Conservation (phyloP, 768 basidiomycete species). For the Leccinellum albellum region DNA sequence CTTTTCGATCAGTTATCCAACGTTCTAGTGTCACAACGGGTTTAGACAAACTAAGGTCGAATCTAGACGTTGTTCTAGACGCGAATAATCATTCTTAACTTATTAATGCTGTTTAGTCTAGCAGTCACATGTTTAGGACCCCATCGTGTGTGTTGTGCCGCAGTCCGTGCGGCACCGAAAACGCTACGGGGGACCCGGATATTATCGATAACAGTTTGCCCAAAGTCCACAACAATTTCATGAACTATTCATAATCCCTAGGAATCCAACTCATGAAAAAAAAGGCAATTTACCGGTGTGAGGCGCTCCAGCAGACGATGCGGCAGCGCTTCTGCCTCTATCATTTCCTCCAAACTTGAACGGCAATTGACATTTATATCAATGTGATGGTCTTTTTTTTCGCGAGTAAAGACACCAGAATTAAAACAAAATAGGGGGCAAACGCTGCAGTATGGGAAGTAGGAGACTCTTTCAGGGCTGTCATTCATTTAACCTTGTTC, state of each 20-base stretch:
- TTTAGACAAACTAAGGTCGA: no score
- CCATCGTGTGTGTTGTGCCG: no score
- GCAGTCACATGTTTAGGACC: no score
- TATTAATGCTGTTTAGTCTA: no score
- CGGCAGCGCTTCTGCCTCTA: not conserved
- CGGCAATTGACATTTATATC: not conserved
- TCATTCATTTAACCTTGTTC: not conserved
- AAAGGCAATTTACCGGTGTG: not conserved
- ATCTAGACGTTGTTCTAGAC: no score
- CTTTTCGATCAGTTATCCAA: not conserved
- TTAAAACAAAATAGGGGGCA: not conserved
- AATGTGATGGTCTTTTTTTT: not conserved
- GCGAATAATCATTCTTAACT: no score
- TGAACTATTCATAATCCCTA: no score
- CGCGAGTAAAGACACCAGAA: not conserved
- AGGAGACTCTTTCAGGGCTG: not conserved
- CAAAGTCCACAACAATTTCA: not conserved
- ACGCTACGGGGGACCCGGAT: no score
- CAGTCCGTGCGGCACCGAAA: not conserved
- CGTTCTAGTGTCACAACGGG: no score
- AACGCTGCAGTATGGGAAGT: not conserved
- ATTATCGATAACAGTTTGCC: no score
- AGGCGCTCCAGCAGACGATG: not conserved
- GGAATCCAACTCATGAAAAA: no score
- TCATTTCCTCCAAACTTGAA: not conserved